Percentiles rank a stretch among this genome's conserved stretches.
These are phyloP conservation scores for Fagus crenata DNA, from an alignment of 306 rosid species.

Conservation along the genomic window DNA sequence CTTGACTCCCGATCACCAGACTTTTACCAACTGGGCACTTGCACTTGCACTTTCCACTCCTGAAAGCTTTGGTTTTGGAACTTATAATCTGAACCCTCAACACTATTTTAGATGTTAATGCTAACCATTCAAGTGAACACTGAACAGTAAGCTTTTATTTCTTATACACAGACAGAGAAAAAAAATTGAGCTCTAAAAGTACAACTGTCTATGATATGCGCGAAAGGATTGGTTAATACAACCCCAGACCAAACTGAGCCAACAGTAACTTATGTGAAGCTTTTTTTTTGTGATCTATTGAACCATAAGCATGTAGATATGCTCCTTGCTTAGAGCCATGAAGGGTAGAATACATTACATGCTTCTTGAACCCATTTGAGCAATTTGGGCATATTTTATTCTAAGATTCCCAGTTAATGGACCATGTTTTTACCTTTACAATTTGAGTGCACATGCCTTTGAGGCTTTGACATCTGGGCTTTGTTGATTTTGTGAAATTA, in stretches of 20 bases:
- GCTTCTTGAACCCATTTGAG: background rate
- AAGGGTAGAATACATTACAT: background rate
- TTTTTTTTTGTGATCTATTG: background rate
- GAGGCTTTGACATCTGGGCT: background rate
- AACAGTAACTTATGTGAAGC: background rate
- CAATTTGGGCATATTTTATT: background rate
- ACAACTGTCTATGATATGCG: background rate
- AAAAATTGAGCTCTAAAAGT: too few species aligned
- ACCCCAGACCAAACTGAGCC: too few species aligned
- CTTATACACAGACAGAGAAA: too few species aligned
- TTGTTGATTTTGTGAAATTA: background rate
- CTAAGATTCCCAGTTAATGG: background rate
- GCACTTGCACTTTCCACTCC: background rate
- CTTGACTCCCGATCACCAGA: background rate
- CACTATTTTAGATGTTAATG: background rate
- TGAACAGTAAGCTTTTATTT: too few species aligned
- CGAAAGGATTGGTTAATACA: background rate
- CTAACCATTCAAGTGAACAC: background rate
- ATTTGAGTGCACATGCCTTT: background rate
- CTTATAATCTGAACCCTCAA: slow-evolving; percentile 2
- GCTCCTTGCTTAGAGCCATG: background rate
- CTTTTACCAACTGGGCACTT: background rate
- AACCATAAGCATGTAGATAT: background rate
- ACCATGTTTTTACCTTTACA: background rate
- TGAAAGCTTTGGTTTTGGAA: background rate